Conservation (phyloP, 345 rosid species). For the Eucalyptus pauciflora region DNA sequence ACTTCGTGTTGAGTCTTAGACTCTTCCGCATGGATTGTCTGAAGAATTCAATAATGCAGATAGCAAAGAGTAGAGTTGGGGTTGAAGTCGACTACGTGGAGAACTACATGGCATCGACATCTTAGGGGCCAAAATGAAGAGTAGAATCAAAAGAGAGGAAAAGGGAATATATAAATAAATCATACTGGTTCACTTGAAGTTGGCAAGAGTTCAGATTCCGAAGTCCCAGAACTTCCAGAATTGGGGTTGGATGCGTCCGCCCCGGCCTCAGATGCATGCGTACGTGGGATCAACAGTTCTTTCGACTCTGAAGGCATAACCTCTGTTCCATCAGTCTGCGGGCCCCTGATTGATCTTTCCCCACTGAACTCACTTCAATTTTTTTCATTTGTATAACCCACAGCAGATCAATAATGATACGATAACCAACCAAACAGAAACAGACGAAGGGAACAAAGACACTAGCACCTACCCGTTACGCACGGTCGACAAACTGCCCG, state of each 20-base stretch:
- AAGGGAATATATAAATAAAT: background rate
- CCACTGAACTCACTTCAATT: background rate
- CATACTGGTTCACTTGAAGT: background rate
- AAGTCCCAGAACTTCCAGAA: background rate
- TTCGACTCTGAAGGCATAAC: background rate
- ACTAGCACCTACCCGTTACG: background rate
- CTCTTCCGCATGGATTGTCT: background rate
- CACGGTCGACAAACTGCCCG: background rate
- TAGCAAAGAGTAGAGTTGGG: background rate
- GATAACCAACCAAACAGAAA: background rate
- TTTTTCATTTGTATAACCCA: background rate
- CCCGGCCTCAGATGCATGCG: background rate
- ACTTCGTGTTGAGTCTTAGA: background rate
- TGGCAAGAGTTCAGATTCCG: background rate
- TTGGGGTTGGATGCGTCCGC: background rate
- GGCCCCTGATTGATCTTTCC: background rate
- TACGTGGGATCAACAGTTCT: background rate
- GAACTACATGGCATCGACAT: background rate
- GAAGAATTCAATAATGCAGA: background rate
- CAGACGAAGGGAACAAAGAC: background rate
- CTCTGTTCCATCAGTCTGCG: background rate
- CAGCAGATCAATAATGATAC: background rate
- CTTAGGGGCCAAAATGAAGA: background rate
- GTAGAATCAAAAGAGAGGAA: background rate
- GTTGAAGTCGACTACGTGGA: background rate